phyloP scores from a whole-genome alignment of 2,329 filamentous ascomycete genomes.

The Penicillium sp. region DNA sequence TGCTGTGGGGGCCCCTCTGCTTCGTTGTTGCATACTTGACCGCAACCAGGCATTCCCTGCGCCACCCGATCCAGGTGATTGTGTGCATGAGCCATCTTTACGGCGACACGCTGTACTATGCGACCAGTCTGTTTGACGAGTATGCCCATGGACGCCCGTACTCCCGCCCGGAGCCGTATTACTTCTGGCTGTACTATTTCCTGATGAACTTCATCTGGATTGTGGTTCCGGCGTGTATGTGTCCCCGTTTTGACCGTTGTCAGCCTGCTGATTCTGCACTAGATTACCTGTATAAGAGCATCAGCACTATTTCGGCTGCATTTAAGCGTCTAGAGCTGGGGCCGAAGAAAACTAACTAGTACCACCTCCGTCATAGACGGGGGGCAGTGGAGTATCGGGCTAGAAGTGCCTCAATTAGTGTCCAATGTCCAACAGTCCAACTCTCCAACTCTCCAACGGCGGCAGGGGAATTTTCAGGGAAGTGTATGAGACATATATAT shows the following conservation, averaged over 20 bases:
- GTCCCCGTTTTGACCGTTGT: background rate
- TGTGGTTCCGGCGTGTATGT: slow-evolving; percentile 59
- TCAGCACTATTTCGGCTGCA: slow-evolving; percentile 32
- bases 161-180: slow-evolving; percentile 63
- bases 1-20: slow-evolving; percentile 64
- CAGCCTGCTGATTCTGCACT: slow-evolving; percentile 8
- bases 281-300: slow-evolving; percentile 38
- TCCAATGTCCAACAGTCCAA: too few relatives aligned
- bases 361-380: slow-evolving; percentile 25
- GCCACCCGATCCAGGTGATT: slow-evolving; percentile 61
- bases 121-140: slow-evolving; percentile 64
- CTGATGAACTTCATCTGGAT: slow-evolving; percentile 70
- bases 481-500: too few relatives aligned
- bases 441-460: too few relatives aligned
- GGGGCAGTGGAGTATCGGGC: slow-evolving; percentile 15
- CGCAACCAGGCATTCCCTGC: slow-evolving; percentile 55
- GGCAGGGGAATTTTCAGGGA: too few relatives aligned
- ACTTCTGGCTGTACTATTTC: slow-evolving; percentile 69
- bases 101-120: slow-evolving; percentile 66
- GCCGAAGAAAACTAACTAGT: slow-evolving; percentile 31
- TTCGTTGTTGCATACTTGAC: slow-evolving; percentile 59
- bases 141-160: slow-evolving; percentile 57
- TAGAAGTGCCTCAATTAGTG: background rate
- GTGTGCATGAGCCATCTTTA: slow-evolving; percentile 67
- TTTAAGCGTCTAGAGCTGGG: slow-evolving; percentile 19